Conservation (phyloP, 352 stramenopile species). For the Pythium sukuiense region DNA sequence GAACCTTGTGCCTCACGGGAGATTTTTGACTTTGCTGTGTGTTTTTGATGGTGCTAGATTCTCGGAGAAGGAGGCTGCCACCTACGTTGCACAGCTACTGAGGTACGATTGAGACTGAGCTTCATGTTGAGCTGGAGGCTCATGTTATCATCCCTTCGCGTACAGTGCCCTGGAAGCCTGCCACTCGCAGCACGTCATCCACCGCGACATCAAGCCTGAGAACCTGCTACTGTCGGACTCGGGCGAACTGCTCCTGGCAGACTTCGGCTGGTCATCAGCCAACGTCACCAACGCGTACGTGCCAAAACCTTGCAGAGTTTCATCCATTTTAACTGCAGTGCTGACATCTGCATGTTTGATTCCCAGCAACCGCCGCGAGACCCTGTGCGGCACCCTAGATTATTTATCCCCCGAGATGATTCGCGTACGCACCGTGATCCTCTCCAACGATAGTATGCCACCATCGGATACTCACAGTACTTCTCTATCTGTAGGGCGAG, state of each 20-base stretch:
- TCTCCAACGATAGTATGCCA: conserved; percentile 1
- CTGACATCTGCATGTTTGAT: not conserved
- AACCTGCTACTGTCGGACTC: conserved; percentile 88
- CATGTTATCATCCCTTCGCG: conserved; percentile 23
- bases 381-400: conserved; percentile 98
- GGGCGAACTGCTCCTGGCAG: conserved; percentile 97
- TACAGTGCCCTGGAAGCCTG: conserved; percentile 50
- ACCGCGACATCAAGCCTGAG: conserved; percentile 96
- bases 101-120: conserved; percentile 18
- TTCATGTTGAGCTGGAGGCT: not conserved
- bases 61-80: conserved; percentile 58
- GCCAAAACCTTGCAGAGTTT: not conserved
- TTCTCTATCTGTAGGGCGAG: conserved; percentile 54
- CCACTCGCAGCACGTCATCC: conserved; percentile 86
- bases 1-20: too few species aligned
- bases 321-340: too few species aligned
- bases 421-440: conserved; percentile 42
- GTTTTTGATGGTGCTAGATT: conserved; percentile 33
- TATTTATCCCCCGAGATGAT: conserved; percentile 99
- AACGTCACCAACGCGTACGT: conserved; percentile 72
- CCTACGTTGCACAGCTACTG: conserved; percentile 73
- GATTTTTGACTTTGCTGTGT: conserved; percentile 15
- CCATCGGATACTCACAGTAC: not conserved
- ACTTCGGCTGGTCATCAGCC: conserved; percentile 99
- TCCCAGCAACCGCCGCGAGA: conserved; percentile 89